Evolutionary conservation across 305 asterid genomes (phyloP).

Genomic region (Solanum aculeatissimum): DNA sequence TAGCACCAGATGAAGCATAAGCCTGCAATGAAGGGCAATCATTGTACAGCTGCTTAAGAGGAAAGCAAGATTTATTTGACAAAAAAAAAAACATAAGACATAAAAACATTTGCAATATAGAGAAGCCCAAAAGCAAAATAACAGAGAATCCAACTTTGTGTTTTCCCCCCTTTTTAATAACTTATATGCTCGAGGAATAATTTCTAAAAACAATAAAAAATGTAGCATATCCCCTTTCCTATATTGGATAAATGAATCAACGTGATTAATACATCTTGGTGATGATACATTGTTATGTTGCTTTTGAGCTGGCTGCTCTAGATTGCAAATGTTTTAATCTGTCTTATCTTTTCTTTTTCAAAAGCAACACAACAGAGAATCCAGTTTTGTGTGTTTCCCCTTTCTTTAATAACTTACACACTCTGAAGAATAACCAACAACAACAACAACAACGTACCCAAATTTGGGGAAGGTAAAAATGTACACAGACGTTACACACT

Average conservation of each 20-base stretch:
- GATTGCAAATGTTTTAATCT: not conserved
- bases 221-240: not conserved
- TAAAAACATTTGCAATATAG: not conserved
- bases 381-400: not conserved
- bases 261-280: not conserved
- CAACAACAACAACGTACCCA: no score
- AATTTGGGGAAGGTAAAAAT: no score
- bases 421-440: not conserved
- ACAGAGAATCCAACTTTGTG: not conserved
- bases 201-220: not conserved
- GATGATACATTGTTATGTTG: not conserved
- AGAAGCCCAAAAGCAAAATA: not conserved
- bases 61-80: not conserved
- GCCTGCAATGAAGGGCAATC: constrained; percentile 45
- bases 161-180: not conserved
- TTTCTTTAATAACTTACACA: not conserved
- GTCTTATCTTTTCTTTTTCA: not conserved
- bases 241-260: not conserved
- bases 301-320: not conserved
- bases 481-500: no score
- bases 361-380: not conserved
- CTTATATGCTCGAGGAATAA: not conserved
- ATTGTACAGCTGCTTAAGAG: not conserved
- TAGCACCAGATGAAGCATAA: constrained; percentile 79
- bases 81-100: not conserved